Evolutionary conservation across 2,329 filamentous ascomycete genomes (phyloP).

Genomic region (Aspergillus pseudoterreus): DNA sequence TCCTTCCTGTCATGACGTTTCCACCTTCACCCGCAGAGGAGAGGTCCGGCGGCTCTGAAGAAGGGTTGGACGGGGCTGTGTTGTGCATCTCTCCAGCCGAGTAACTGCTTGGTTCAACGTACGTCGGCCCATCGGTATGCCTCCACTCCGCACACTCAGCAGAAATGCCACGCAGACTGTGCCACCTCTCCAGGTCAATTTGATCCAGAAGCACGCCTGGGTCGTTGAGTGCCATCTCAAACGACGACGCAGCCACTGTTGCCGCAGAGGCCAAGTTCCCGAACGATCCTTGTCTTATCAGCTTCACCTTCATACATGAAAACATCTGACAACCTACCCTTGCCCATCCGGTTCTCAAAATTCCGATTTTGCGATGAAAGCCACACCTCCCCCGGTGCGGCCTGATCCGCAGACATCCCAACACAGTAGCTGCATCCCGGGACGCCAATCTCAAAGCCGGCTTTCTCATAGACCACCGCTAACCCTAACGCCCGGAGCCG

Average conservation of each 20-base stretch:
- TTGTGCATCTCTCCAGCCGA: neutral
- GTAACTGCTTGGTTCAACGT: slow-evolving; percentile 11
- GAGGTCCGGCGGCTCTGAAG: too few relatives aligned
- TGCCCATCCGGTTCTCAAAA: slow-evolving; percentile 46
- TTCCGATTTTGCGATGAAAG: slow-evolving; percentile 47
- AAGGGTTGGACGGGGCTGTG: too few relatives aligned
- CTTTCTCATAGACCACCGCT: slow-evolving; percentile 36
- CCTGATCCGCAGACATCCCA: slow-evolving; percentile 41
- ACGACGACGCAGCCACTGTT: slow-evolving; percentile 47
- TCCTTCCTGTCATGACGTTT: slow-evolving; percentile 27
- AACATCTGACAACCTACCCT: slow-evolving; percentile 22
- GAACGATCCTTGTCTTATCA: slow-evolving; percentile 32
- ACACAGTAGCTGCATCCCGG: slow-evolving; percentile 48
- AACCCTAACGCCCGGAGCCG: slow-evolving; percentile 35
- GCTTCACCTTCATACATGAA: too few relatives aligned
- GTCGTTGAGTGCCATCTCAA: slow-evolving; percentile 43
- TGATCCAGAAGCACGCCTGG: slow-evolving; percentile 29
- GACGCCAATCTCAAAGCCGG: slow-evolving; percentile 41
- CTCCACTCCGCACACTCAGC: too few relatives aligned
- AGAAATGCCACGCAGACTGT: neutral
- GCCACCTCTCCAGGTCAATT: slow-evolving; percentile 24
- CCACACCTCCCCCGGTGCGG: slow-evolving; percentile 42
- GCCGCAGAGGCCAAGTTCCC: slow-evolving; percentile 46
- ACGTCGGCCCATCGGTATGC: neutral
- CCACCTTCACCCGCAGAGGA: neutral